These are phyloP conservation scores for Verticillium klebahnii DNA, from an alignment of 2,329 filamentous ascomycete species.

Conservation along the genomic window DNA sequence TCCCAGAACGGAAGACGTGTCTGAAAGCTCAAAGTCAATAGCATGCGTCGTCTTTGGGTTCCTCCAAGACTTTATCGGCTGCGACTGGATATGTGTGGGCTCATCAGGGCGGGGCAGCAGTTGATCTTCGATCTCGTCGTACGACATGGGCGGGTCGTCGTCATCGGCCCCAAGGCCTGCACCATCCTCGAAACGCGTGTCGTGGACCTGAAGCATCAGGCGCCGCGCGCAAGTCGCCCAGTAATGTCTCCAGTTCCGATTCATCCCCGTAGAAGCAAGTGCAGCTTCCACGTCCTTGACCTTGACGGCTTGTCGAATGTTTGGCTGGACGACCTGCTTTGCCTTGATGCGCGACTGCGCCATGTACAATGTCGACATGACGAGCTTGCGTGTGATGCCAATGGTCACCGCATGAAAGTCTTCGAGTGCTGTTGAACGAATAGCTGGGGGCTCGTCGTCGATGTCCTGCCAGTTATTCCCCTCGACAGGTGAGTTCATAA, in stretches of 20 bases:
- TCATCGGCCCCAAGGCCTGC: constrained; percentile 1
- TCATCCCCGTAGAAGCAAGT: constrained; percentile 39
- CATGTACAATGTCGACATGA: constrained; percentile 66
- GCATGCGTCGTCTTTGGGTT: neutral
- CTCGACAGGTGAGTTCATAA: constrained; percentile 66
- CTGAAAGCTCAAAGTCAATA: constrained; percentile 1
- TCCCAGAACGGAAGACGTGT: neutral
- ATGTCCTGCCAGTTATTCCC: constrained; percentile 65
- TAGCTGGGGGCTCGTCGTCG: constrained; percentile 58
- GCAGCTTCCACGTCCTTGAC: constrained; percentile 45
- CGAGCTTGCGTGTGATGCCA: constrained; percentile 64
- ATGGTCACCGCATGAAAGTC: constrained; percentile 68
- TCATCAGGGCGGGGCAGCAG: constrained; percentile 18
- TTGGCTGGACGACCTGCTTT: constrained; percentile 24
- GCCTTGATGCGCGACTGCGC: constrained; percentile 64
- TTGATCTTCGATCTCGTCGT: constrained; percentile 37
- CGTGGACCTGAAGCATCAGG: constrained; percentile 42
- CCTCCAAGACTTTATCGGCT: neutral
- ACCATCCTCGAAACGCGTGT: constrained; percentile 14
- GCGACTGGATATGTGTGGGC: neutral
- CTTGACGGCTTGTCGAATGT: constrained; percentile 27
- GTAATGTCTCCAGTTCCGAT: constrained; percentile 29
- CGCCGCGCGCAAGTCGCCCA: constrained; percentile 46
- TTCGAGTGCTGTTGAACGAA: constrained; percentile 70
- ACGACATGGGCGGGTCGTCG: constrained; percentile 28